Conservation (phyloP, 225 moss, liverwort and hornwort species). For the Climacium dendroides region DNA sequence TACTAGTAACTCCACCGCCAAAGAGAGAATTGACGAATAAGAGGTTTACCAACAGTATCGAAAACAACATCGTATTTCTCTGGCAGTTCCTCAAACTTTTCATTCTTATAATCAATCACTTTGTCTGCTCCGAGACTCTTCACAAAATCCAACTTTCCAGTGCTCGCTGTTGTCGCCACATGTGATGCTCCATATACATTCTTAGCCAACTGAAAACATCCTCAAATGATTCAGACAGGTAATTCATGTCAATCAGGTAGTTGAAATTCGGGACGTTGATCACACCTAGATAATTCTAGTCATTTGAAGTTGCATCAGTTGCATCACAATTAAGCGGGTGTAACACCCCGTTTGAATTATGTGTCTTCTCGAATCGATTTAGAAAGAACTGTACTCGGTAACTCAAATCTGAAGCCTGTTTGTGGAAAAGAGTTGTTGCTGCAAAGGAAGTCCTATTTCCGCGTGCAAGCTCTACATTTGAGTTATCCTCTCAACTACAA, state of each 20-base stretch:
- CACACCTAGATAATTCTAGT: background rate
- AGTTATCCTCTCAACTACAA: background rate
- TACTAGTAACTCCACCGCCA: background rate
- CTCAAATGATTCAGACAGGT: background rate
- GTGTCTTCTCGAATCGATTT: background rate
- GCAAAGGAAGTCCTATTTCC: background rate
- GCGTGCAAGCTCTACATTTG: background rate
- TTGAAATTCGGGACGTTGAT: background rate
- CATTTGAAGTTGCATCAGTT: background rate
- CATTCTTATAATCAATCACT: conserved; percentile 45
- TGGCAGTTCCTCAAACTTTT: conserved; percentile 37
- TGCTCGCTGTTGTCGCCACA: conserved; percentile 43
- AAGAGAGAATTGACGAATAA: background rate
- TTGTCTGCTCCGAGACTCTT: conserved; percentile 52
- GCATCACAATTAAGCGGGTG: background rate
- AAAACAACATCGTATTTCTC: conserved; percentile 51
- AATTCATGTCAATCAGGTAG: background rate
- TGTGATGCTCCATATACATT: conserved; percentile 48
- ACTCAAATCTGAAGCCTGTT: background rate
- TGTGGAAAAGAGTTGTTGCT: background rate
- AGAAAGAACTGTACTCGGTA: background rate
- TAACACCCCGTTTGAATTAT: background rate
- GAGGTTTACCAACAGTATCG: conserved; percentile 44
- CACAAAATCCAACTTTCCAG: conserved; percentile 40
- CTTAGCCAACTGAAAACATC: conserved; percentile 40